These are phyloP conservation scores for Gynostemma pentaphyllum DNA, from an alignment of 306 rosid genomes.

Conservation along the genomic window DNA sequence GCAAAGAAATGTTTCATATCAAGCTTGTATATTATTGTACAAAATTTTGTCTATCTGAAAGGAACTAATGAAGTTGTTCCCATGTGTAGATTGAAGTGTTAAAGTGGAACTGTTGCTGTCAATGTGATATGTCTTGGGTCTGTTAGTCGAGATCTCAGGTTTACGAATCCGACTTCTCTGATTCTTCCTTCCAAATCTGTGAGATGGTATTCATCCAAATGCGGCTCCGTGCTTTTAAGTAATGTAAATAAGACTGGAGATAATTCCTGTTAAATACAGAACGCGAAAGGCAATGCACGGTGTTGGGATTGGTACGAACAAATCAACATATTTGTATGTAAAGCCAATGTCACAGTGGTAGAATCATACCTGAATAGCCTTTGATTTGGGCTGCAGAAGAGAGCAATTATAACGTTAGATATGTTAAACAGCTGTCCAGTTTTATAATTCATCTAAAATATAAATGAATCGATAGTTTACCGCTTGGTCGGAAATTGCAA, in stretches of 20 bases:
- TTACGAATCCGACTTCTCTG: constrained; percentile 40
- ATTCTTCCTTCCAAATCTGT: constrained; percentile 42
- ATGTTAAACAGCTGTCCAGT: not conserved
- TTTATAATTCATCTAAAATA: not conserved
- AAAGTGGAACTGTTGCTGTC: constrained; percentile 43
- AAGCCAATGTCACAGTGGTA: not conserved
- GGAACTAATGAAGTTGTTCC: not conserved
- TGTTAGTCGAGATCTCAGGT: constrained; percentile 35
- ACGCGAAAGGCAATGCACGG: not conserved
- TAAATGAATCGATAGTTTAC: constrained; percentile 18
- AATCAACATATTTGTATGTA: not conserved
- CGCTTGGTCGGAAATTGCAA: constrained; percentile 45
- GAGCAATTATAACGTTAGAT: constrained; percentile 20
- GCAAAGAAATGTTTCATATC: not conserved
- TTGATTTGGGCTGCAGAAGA: constrained; percentile 53
- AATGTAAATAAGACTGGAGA: constrained; percentile 47
- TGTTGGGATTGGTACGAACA: not conserved
- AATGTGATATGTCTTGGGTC: constrained; percentile 48
- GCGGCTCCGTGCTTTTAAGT: constrained; percentile 58
- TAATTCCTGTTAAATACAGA: constrained; percentile 26
- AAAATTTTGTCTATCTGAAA: not conserved
- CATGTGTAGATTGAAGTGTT: not conserved
- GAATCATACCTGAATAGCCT: constrained; percentile 40
- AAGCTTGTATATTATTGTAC: not conserved
- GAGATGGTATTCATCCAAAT: constrained; percentile 49